Percentiles rank a stretch among this genome's conserved stretches.
Evolutionary conservation across 495 filamentous ascomycete genomes (phyloP).

Genomic region (Lophiostoma macrostomum): DNA sequence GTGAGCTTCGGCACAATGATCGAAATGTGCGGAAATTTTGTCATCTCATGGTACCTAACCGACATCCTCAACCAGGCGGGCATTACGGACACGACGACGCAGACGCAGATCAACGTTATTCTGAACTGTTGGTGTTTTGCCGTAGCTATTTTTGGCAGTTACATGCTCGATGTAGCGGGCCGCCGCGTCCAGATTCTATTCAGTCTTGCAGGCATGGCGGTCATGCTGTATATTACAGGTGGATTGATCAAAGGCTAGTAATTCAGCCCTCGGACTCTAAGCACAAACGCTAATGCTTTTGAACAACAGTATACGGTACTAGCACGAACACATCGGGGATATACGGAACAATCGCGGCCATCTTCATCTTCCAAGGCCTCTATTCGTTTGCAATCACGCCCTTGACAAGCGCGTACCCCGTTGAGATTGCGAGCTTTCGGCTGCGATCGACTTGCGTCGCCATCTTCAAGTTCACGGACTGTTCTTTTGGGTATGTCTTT

Average conservation of each 20-base stretch:
- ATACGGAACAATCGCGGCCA: not conserved
- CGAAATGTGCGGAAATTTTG: not conserved
- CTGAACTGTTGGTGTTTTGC: not conserved
- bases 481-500: not conserved
- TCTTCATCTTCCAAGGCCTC: not conserved
- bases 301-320: not conserved
- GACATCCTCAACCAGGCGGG: not conserved
- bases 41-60: constrained; percentile 4
- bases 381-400: constrained; percentile 2
- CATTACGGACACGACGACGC: not conserved
- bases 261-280: no score
- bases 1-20: not conserved
- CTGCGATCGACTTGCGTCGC: not conserved
- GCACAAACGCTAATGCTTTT: not conserved
- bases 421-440: not conserved
- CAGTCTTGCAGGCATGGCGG: no score
- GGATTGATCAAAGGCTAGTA: no score
- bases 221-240: no score
- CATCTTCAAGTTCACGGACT: not conserved
- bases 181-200: not conserved
- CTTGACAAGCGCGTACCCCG: not conserved
- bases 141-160: not conserved
- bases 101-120: not conserved
- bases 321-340: not conserved
- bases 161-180: not conserved